Conservation (phyloP, 2,329 filamentous ascomycete genomes). For the Colletotrichum sp. region DNA sequence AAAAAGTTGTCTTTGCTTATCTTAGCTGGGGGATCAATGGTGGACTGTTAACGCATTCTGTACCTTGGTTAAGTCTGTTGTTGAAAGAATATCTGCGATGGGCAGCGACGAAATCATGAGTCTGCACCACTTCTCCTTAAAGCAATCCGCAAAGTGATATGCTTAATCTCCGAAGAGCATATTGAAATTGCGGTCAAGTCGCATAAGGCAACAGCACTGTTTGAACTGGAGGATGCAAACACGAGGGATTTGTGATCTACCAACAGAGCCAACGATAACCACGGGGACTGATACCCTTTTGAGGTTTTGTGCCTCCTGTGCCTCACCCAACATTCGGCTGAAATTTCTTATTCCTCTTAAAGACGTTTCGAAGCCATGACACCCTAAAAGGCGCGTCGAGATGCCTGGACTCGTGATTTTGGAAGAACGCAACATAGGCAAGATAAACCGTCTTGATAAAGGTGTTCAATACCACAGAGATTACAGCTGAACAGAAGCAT, state of each 20-base stretch:
- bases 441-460: not conserved
- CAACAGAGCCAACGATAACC: not conserved
- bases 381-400: not conserved
- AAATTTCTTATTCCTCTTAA: not conserved
- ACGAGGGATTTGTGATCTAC: not conserved
- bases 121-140: not conserved
- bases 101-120: not conserved
- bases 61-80: not conserved
- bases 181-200: not conserved
- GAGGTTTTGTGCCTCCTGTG: not conserved
- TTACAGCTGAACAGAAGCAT: not conserved
- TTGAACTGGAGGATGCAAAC: not conserved
- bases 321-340: not conserved
- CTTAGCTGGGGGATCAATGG: not conserved
- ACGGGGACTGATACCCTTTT: not conserved
- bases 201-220: not conserved
- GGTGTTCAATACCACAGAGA: fast-evolving
- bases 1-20: not conserved
- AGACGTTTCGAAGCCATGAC: not conserved
- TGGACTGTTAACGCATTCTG: not conserved
- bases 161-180: not conserved
- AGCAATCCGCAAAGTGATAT: not conserved
- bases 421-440: not conserved
- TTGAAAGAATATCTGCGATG: not conserved
- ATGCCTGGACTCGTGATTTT: not conserved